These are phyloP conservation scores for Marvania coccoides DNA, from an alignment of 139 green algal genomes.

Conservation along the genomic window DNA sequence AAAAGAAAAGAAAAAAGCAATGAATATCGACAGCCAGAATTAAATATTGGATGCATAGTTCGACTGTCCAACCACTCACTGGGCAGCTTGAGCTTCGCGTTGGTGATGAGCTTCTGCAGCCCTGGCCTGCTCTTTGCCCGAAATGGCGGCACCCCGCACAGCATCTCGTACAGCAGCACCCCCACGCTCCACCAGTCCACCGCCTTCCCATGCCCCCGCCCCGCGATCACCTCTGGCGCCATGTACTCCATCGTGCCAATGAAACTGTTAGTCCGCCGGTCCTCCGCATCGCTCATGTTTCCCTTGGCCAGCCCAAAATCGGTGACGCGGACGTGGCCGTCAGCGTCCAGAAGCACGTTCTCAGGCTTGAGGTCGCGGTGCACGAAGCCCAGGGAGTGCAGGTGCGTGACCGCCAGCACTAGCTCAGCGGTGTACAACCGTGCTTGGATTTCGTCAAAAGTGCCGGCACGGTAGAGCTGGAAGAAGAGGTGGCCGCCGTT, in stretches of 20 bases:
- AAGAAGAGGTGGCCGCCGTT: slow-evolving; percentile 99
- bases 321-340: slow-evolving; percentile 91
- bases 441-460: slow-evolving; percentile 80
- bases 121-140: slow-evolving; percentile 69
- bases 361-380: slow-evolving; percentile 77
- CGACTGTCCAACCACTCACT: slow-evolving; percentile 31
- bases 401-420: slow-evolving; percentile 82
- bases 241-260: slow-evolving; percentile 93
- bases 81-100: slow-evolving; percentile 74
- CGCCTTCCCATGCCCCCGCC: slow-evolving; percentile 70
- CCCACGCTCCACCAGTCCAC: slow-evolving; percentile 97
- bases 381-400: slow-evolving; percentile 79
- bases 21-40: neutral
- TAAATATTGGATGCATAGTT: slow-evolving; percentile 31
- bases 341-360: slow-evolving; percentile 91
- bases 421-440: slow-evolving; percentile 93
- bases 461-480: slow-evolving; percentile 86
- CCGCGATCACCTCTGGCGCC: slow-evolving; percentile 81
- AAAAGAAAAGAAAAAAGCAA: neutral
- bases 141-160: slow-evolving; percentile 88
- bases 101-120: slow-evolving; percentile 81
- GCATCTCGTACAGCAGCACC: slow-evolving; percentile 97
- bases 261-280: slow-evolving; percentile 77
- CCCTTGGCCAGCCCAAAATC: slow-evolving; percentile 74
- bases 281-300: slow-evolving; percentile 50